A percentile compares a stretch with the other conserved stretches of the same genome.
phyloP scores from a whole-genome alignment of 352 stramenopile genomes.

The Blastocystis sp. region DNA sequence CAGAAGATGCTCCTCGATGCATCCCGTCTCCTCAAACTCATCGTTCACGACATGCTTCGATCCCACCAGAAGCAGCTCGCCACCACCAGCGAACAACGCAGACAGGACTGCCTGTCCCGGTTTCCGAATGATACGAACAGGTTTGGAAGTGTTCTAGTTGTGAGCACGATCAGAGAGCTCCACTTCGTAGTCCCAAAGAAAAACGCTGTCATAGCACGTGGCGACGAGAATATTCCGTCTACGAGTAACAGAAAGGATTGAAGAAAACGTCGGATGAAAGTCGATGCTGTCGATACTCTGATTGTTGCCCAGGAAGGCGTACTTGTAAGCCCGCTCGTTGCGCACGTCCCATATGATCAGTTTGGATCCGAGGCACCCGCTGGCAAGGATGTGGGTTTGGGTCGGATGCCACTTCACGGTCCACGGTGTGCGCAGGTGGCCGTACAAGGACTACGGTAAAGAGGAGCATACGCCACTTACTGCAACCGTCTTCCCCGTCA shows the following conservation, averaged over 20 bases:
- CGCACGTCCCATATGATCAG: constrained; percentile 82
- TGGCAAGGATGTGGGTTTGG: constrained; percentile 89
- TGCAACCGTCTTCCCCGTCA: constrained; percentile 79
- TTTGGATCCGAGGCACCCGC: constrained; percentile 92
- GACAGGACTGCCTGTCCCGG: not conserved
- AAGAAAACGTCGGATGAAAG: constrained; percentile 50
- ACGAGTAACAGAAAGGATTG: not conserved
- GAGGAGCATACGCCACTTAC: not conserved
- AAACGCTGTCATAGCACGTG: constrained; percentile 25
- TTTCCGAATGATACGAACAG: not conserved
- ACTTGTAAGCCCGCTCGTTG: not conserved
- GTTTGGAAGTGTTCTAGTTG: not conserved
- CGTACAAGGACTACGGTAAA: constrained; percentile 81
- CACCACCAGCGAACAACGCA: constrained; percentile 26
- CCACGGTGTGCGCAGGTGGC: constrained; percentile 88
- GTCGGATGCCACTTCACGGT: constrained; percentile 96
- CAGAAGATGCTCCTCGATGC: constrained; percentile 27
- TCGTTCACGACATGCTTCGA: not conserved
- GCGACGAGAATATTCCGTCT: constrained; percentile 1
- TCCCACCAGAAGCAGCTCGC: constrained; percentile 42
- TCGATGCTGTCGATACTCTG: not conserved
- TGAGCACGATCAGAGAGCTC: not conserved
- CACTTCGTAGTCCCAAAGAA: constrained; percentile 48
- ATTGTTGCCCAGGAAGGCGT: not conserved
- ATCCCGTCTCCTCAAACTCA: constrained; percentile 11